Conservation (phyloP, 306 rosid genomes). For the Dicorynia guianensis region DNA sequence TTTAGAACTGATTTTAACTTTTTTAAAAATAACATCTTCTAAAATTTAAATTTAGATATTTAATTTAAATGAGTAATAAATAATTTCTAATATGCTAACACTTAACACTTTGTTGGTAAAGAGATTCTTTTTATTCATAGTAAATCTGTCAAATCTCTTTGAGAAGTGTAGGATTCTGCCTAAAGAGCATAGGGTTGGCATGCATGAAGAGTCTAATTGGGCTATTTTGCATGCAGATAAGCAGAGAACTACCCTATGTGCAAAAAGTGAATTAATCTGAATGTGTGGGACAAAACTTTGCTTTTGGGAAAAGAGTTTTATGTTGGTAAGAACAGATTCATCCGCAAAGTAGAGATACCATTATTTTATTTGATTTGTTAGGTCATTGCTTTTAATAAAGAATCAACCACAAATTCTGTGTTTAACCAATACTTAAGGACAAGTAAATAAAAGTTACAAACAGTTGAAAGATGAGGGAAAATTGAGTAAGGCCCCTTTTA, state of each 20-base stretch:
- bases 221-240: background rate
- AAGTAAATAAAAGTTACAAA: background rate
- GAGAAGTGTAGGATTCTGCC: background rate
- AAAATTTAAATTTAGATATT: no score
- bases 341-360: background rate
- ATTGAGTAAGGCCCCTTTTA: background rate
- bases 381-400: constrained; percentile 15
- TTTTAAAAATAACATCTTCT: no score
- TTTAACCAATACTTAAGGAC: background rate
- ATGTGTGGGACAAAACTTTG: constrained; percentile 18
- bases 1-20: no score
- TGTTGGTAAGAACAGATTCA: constrained; percentile 22
- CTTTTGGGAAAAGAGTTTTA: background rate
- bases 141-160: background rate
- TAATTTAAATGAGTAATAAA: no score
- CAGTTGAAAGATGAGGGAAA: background rate
- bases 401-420: background rate
- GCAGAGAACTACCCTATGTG: background rate
- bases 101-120: no score
- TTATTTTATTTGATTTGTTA: constrained; percentile 5
- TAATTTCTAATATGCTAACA: no score
- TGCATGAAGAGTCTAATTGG: background rate
- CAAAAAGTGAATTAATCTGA: constrained; percentile 2
- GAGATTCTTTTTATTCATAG: background rate
- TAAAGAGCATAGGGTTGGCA: constrained; percentile 11